Conservation (phyloP, 768 basidiomycete species). For the Tricholoma bakamatsutake region DNA sequence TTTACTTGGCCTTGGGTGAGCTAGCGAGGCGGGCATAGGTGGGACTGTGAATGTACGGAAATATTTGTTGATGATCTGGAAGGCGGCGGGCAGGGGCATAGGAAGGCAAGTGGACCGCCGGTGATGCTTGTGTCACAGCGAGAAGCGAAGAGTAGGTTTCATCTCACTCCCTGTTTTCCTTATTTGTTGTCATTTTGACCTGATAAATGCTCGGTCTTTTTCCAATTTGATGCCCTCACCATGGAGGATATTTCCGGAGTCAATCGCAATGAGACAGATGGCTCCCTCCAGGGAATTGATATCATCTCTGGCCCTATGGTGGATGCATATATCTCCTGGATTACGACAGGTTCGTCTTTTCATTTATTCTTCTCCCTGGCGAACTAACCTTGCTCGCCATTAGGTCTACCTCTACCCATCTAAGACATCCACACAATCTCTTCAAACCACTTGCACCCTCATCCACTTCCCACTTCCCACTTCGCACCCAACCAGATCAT, state of each 20-base stretch:
- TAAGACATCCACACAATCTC: conserved; percentile 36
- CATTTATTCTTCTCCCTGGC: background rate
- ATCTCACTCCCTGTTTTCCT: background rate
- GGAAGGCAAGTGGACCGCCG: conserved; percentile 37
- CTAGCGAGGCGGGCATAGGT: conserved; percentile 36
- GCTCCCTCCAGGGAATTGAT: conserved; percentile 52
- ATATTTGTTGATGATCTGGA: conserved; percentile 50
- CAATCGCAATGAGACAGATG: conserved; percentile 13
- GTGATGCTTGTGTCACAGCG: conserved; percentile 61
- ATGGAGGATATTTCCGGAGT: conserved; percentile 44
- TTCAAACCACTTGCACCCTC: conserved; percentile 39
- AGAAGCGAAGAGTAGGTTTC: conserved; percentile 49
- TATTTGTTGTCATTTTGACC: background rate
- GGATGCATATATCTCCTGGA: conserved; percentile 47
- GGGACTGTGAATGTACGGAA: conserved; percentile 53
- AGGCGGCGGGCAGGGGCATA: conserved; percentile 19
- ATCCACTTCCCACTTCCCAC: conserved; percentile 54
- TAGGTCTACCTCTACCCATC: conserved; percentile 72
- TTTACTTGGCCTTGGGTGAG: conserved; percentile 64
- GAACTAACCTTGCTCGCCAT: conserved; percentile 30
- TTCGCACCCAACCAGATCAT: conserved; percentile 43
- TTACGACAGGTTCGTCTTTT: conserved; percentile 37
- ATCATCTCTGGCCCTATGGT: conserved; percentile 52
- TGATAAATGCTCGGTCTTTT: conserved; percentile 55
- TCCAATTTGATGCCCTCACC: conserved; percentile 74